Conservation (phyloP, 2,329 filamentous ascomycete species). For the Phialophora macrospora region DNA sequence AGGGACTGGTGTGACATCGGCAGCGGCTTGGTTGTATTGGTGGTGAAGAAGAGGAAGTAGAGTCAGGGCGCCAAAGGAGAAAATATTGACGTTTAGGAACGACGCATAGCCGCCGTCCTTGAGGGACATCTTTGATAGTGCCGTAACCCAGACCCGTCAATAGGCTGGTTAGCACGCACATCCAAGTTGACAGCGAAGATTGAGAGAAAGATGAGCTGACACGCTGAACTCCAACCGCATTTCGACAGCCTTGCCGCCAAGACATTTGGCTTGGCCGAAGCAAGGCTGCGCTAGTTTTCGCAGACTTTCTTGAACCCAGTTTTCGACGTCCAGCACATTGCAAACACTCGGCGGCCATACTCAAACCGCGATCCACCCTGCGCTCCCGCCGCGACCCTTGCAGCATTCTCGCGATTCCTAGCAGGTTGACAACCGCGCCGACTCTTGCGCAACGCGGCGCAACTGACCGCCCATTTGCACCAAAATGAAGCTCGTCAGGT, state of each 20-base stretch:
- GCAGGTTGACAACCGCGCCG: background rate
- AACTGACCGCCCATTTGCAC: constrained; percentile 14
- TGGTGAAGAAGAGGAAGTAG: constrained; percentile 34
- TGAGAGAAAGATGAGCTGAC: background rate
- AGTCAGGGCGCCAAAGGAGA: background rate
- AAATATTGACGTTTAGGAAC: background rate
- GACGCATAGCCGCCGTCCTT: background rate
- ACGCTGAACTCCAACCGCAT: background rate
- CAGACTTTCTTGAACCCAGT: constrained; percentile 4
- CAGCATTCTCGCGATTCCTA: background rate
- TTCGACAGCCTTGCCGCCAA: constrained; percentile 2
- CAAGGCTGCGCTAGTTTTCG: constrained; percentile 2
- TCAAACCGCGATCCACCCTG: background rate
- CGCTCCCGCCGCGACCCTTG: background rate
- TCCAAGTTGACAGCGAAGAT: background rate
- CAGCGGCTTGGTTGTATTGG: constrained; percentile 36
- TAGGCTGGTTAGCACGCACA: background rate
- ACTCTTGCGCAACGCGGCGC: constrained; percentile 15
- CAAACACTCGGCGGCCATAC: background rate
- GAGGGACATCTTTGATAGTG: background rate
- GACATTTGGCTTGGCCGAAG: constrained; percentile 1
- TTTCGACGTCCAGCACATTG: background rate
- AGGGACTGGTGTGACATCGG: constrained; percentile 36
- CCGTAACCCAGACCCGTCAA: background rate
- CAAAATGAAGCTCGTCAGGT: constrained; percentile 98